These are phyloP conservation scores for Cytospora chrysosperma DNA, from an alignment of 2,329 filamentous ascomycete genomes.

Conservation along the genomic window DNA sequence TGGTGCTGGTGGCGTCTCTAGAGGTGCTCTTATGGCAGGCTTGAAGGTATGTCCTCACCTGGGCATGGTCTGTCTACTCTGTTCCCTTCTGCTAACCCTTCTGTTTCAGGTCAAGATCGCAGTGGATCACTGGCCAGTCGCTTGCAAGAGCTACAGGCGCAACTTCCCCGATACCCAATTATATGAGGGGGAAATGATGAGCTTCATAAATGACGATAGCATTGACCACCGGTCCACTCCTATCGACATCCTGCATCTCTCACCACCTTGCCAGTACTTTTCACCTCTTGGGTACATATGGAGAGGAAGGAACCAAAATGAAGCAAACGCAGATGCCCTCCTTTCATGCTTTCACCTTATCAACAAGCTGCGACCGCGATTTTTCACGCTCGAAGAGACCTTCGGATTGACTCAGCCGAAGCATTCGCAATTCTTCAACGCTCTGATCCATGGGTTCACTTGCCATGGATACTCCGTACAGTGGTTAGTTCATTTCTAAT, in stretches of 20 bases:
- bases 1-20: conserved; percentile 69
- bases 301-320: conserved; percentile 56
- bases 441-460: conserved; percentile 64
- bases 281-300: conserved; percentile 66
- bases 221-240: conserved; percentile 30
- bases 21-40: conserved; percentile 59
- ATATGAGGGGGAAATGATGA: conserved; percentile 45
- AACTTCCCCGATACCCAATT: conserved; percentile 55
- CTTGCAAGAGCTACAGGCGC: conserved; percentile 53
- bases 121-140: conserved; percentile 60
- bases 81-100: neutral
- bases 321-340: conserved; percentile 62
- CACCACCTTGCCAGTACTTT: conserved; percentile 75
- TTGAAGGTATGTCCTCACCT: conserved; percentile 39
- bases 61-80: no score
- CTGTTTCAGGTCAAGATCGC: conserved; percentile 49
- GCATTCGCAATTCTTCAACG: conserved; percentile 56
- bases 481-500: conserved; percentile 47
- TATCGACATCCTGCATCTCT: conserved; percentile 71
- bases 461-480: conserved; percentile 65
- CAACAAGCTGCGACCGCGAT: conserved; percentile 56
- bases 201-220: conserved; percentile 43
- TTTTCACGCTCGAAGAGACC: conserved; percentile 79
- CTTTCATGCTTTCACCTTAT: conserved; percentile 56
- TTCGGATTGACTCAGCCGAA: conserved; percentile 59